Conservation (phyloP, 2,329 filamentous ascomycete species). For the Hirsutella rhossiliensis region DNA sequence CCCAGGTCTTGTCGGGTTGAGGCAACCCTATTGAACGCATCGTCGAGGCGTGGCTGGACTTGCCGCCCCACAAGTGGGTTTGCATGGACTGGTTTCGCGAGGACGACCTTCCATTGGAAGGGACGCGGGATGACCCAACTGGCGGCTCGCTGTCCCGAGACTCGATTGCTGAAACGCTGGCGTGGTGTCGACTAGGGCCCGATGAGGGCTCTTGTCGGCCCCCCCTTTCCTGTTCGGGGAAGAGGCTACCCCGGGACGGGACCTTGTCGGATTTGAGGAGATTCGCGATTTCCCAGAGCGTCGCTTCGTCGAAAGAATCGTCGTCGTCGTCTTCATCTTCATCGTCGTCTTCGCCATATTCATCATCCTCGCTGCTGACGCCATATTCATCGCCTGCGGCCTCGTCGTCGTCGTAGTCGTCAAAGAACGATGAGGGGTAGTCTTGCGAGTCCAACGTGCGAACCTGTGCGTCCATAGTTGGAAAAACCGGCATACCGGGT, state of each 20-base stretch:
- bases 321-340: slow-evolving; percentile 19
- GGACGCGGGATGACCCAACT: too few relatives aligned
- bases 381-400: slow-evolving; percentile 18
- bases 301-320: slow-evolving; percentile 48
- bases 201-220: background rate
- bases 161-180: background rate
- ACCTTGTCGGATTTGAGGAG: slow-evolving; percentile 40
- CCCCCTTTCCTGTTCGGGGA: slow-evolving; percentile 21
- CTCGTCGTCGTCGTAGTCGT: slow-evolving; percentile 44
- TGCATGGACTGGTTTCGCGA: too few relatives aligned
- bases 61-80: too few relatives aligned
- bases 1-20: slow-evolving; percentile 11
- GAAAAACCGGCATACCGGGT: slow-evolving; percentile 1
- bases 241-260: slow-evolving; percentile 38
- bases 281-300: slow-evolving; percentile 52
- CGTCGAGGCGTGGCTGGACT: too few relatives aligned
- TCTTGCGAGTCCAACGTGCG: slow-evolving; percentile 13
- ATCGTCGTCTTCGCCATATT: background rate
- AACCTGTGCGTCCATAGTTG: slow-evolving; percentile 2
- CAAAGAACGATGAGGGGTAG: slow-evolving; percentile 43
- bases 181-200: background rate
- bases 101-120: too few relatives aligned
- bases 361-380: slow-evolving; percentile 17
- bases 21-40: slow-evolving; percentile 14
- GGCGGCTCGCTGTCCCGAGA: background rate